These are phyloP conservation scores for Fusarium pininemorale DNA, from an alignment of 2,329 filamentous ascomycete genomes.

Conservation along the genomic window DNA sequence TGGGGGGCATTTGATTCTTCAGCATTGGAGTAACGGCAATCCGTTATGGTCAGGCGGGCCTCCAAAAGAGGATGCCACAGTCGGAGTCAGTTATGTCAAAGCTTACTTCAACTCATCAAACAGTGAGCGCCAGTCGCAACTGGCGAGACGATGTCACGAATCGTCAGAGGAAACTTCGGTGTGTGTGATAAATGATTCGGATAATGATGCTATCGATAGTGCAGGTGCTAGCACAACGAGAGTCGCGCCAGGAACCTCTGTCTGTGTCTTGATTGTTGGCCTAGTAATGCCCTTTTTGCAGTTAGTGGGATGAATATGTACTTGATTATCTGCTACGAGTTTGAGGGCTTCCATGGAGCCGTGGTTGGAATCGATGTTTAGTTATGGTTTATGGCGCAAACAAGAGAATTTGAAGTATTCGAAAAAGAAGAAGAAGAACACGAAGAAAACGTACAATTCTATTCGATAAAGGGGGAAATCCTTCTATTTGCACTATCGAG, in stretches of 20 bases:
- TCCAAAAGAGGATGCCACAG: constrained; percentile 67
- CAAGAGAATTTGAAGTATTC: not conserved
- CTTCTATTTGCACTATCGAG: not conserved
- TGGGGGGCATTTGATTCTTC: constrained; percentile 74
- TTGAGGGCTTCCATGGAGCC: not conserved
- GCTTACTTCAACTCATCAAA: constrained; percentile 81
- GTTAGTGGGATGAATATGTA: not conserved
- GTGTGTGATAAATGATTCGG: constrained; percentile 27
- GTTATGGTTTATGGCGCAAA: not conserved
- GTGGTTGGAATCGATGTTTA: not conserved
- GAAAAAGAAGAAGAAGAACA: too few species aligned
- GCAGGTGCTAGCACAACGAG: not conserved
- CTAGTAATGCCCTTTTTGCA: not conserved
- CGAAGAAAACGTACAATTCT: not conserved
- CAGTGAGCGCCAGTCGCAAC: constrained; percentile 18
- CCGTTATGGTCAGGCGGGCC: constrained; percentile 76
- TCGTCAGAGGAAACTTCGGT: constrained; percentile 12
- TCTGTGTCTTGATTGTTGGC: not conserved
- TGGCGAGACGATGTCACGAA: constrained; percentile 17
- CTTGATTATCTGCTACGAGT: not conserved
- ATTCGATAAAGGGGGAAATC: not conserved
- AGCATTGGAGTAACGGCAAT: constrained; percentile 84
- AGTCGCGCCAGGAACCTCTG: not conserved
- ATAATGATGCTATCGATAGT: not conserved
- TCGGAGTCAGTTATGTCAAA: constrained; percentile 76